Percentiles rank a stretch among this genome's conserved stretches.
Conservation (phyloP, 768 basidiomycete species). For the Coprinopsis marcescibilis region DNA sequence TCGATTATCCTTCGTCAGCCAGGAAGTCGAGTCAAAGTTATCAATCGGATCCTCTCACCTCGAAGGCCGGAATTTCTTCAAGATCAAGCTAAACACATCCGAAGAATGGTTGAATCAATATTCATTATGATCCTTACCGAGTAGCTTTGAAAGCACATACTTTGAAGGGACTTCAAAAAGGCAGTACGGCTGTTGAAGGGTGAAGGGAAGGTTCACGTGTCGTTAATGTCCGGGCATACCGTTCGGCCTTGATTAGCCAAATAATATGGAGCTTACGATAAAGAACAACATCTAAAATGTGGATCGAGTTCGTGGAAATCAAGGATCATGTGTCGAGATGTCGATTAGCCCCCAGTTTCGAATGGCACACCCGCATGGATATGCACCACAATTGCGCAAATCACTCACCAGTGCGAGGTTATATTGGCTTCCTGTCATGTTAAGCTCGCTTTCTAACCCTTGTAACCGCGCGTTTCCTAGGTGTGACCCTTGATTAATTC, state of each 20-base stretch:
- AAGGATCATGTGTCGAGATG: too few relatives aligned
- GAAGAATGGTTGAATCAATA: background rate
- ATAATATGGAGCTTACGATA: conserved; percentile 37
- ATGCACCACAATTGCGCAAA: conserved; percentile 3
- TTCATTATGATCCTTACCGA: conserved; percentile 10
- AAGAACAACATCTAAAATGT: conserved; percentile 58
- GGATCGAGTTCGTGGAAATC: background rate
- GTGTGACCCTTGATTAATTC: conserved; percentile 6
- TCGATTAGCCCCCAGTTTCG: too few relatives aligned
- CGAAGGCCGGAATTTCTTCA: conserved; percentile 41
- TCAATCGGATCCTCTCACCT: background rate
- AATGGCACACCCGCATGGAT: too few relatives aligned
- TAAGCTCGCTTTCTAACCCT: conserved; percentile 51
- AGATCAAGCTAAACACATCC: conserved; percentile 33
- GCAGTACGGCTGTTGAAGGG: conserved; percentile 42
- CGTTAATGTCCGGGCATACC: too few relatives aligned
- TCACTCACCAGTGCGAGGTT: conserved; percentile 55
- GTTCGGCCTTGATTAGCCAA: too few relatives aligned
- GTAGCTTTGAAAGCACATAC: conserved; percentile 25
- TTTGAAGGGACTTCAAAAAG: conserved; percentile 69
- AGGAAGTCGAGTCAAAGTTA: conserved; percentile 3
- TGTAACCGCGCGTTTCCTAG: conserved; percentile 63
- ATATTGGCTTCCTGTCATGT: conserved; percentile 53
- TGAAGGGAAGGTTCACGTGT: background rate
- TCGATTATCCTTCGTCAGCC: background rate